Percentiles rank a stretch among this genome's conserved stretches.
phyloP scores from a whole-genome alignment of 441 rosid genomes.

The Gossypium lobatum region DNA sequence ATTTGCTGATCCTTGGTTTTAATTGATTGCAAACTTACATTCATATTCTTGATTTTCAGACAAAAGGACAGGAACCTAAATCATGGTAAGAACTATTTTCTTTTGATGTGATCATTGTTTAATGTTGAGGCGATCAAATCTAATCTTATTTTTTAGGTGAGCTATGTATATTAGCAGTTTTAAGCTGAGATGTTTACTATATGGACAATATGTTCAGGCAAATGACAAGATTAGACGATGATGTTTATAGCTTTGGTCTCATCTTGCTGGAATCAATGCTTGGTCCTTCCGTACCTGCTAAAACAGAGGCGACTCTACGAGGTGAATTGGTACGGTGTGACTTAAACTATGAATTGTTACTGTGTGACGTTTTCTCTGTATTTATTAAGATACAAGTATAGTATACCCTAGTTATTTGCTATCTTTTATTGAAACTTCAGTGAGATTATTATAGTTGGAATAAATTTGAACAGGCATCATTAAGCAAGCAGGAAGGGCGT shows the following conservation, averaged over 20 bases:
- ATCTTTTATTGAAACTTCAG: background rate
- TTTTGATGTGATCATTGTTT: background rate
- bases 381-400: too few species aligned
- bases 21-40: background rate
- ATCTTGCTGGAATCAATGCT: conserved; percentile 84
- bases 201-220: conserved; percentile 29
- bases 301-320: conserved; percentile 77
- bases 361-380: too few species aligned
- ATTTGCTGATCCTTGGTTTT: background rate
- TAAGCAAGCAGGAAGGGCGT: conserved; percentile 87
- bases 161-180: background rate
- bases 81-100: conserved; percentile 34
- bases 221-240: conserved; percentile 55
- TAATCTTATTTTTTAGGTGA: background rate
- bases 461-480: conserved; percentile 52
- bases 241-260: conserved; percentile 86
- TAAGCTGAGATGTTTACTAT: background rate
- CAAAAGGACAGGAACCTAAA: conserved; percentile 47
- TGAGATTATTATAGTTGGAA: background rate
- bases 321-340: conserved; percentile 61
- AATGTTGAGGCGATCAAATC: background rate
- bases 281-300: conserved; percentile 62
- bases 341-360: too few species aligned
- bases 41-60: conserved; percentile 29
- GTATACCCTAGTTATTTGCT: background rate